Conservation (phyloP, 305 asterid genomes). For the Plantago rigida region DNA sequence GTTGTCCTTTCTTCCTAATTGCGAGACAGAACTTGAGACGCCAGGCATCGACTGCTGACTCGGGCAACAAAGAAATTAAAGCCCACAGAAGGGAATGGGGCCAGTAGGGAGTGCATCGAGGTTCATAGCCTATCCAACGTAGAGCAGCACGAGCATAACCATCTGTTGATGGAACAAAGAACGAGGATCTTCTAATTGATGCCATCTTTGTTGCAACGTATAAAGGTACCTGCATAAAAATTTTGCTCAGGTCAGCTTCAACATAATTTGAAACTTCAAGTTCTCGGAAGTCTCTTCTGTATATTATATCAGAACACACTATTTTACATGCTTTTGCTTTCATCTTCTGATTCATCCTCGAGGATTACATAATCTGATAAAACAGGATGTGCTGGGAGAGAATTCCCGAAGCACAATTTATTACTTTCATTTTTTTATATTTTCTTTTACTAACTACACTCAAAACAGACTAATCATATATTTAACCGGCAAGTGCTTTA, state of each 20-base stretch:
- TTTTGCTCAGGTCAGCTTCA: background rate
- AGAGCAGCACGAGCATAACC: slow-evolving; percentile 77
- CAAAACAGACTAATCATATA: background rate
- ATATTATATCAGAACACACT: background rate
- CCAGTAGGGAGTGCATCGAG: slow-evolving; percentile 97
- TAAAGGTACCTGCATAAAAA: slow-evolving; percentile 57
- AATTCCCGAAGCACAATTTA: background rate
- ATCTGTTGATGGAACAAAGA: slow-evolving; percentile 80
- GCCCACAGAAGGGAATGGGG: slow-evolving; percentile 87
- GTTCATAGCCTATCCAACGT: slow-evolving; percentile 79
- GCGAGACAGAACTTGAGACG: slow-evolving; percentile 59
- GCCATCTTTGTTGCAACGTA: slow-evolving; percentile 98
- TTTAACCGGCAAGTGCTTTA: background rate
- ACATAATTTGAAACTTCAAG: background rate
- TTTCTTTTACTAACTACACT: background rate
- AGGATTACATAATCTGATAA: background rate
- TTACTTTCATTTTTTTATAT: background rate
- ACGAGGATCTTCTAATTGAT: slow-evolving; percentile 74
- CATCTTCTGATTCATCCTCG: background rate
- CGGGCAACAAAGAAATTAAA: slow-evolving; percentile 46
- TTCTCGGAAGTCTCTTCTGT: background rate
- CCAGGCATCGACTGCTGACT: slow-evolving; percentile 66
- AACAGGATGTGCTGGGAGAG: background rate
- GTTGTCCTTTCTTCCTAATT: slow-evolving; percentile 71
- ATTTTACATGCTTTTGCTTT: background rate